A percentile compares a stretch with the other conserved stretches of the same genome.
These are phyloP conservation scores for Chaetothyriales sp. DNA, from an alignment of 2,329 filamentous ascomycete genomes.

Conservation along the genomic window DNA sequence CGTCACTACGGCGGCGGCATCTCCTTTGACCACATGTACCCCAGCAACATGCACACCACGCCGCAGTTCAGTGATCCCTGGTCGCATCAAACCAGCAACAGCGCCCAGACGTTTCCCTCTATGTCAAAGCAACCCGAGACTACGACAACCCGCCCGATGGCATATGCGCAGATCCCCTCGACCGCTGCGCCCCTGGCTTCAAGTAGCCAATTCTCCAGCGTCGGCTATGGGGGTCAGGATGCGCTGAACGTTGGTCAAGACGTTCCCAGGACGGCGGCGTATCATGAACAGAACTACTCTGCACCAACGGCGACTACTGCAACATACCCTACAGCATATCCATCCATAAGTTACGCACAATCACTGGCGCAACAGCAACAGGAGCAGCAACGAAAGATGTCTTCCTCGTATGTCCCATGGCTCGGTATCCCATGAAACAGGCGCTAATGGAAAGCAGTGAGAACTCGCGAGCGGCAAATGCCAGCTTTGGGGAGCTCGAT, in stretches of 20 bases:
- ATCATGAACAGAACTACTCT: constrained; percentile 54
- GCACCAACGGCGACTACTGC: constrained; percentile 41
- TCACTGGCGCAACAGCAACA: constrained; percentile 38
- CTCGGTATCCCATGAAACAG: constrained; percentile 14
- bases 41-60: constrained; percentile 46
- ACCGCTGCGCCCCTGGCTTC: constrained; percentile 58
- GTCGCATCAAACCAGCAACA: constrained; percentile 46
- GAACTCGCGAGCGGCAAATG: constrained; percentile 40
- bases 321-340: constrained; percentile 56
- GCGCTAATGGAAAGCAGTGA: constrained; percentile 5
- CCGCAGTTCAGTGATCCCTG: constrained; percentile 87
- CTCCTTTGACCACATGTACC: constrained; percentile 62
- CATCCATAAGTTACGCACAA: constrained; percentile 60
- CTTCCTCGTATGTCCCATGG: constrained; percentile 63
- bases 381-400: constrained; percentile 55
- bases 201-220: constrained; percentile 52
- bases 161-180: constrained; percentile 59
- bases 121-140: constrained; percentile 44
- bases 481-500: constrained; percentile 77
- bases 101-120: constrained; percentile 45
- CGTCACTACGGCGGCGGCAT: constrained; percentile 65
- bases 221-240: constrained; percentile 49
- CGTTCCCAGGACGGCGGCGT: constrained; percentile 60
- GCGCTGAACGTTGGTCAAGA: constrained; percentile 63
- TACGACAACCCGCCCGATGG: constrained; percentile 47